These are phyloP conservation scores for Globisporangium carolinianum DNA, from an alignment of 352 stramenopile species.

Conservation along the genomic window DNA sequence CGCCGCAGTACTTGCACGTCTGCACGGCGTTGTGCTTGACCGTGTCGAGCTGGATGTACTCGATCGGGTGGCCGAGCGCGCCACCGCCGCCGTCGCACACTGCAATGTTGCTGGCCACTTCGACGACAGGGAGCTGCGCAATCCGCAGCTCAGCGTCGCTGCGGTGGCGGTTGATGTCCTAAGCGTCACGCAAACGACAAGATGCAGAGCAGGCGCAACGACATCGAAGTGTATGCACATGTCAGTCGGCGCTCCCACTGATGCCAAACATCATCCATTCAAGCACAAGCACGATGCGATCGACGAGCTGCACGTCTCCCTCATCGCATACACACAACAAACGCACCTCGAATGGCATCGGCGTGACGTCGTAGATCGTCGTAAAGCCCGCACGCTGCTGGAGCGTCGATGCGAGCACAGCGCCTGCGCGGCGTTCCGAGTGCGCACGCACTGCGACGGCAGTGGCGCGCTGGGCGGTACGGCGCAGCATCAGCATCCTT, in stretches of 20 bases:
- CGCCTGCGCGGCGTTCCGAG: conserved; percentile 3
- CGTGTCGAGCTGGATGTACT: conserved; percentile 93
- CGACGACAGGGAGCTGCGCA: conserved; percentile 82
- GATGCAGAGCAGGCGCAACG: not conserved
- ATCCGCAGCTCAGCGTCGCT: conserved; percentile 89
- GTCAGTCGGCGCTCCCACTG: not conserved
- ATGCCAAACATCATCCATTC: not conserved
- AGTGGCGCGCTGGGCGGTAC: conserved; percentile 17
- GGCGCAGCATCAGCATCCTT: conserved; percentile 16
- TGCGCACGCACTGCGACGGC: conserved; percentile 11
- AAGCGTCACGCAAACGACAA: not conserved
- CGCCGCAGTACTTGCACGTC: conserved; percentile 92
- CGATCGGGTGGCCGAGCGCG: conserved; percentile 94
- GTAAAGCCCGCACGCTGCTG: conserved; percentile 40
- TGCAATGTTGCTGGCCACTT: conserved; percentile 88
- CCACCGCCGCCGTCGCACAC: conserved; percentile 95
- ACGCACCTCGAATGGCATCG: conserved; percentile 54
- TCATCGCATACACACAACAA: not conserved
- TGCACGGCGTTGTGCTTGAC: conserved; percentile 59
- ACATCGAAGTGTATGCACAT: not conserved
- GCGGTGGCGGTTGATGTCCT: conserved; percentile 80
- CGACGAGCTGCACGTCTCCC: not conserved
- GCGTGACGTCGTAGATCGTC: conserved; percentile 59
- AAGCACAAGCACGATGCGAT: no score
- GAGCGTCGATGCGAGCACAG: conserved; percentile 9